Percentiles rank a stretch among this genome's conserved stretches.
Evolutionary conservation across 2,329 filamentous ascomycete species (phyloP).

Genomic region (Aotearoamyces nothofagi): DNA sequence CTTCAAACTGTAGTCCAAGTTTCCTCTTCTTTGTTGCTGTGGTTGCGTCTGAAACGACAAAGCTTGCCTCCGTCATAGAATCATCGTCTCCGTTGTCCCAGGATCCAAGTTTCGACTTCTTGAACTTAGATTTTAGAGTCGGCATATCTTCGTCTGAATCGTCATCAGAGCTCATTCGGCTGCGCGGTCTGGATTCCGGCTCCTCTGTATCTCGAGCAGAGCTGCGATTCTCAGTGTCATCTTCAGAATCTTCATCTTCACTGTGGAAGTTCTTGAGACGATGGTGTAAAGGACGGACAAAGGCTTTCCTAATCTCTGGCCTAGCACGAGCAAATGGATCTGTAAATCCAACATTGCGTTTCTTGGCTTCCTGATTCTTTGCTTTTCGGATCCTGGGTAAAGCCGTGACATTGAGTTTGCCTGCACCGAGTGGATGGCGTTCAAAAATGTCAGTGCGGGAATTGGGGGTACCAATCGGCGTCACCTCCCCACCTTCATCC

Average conservation of each 20-base stretch:
- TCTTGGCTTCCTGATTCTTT: slow-evolving; percentile 39
- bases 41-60: slow-evolving; percentile 41
- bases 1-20: slow-evolving; percentile 51
- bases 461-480: slow-evolving; percentile 49
- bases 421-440: slow-evolving; percentile 29
- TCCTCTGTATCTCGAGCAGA: slow-evolving; percentile 70
- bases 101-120: slow-evolving; percentile 10
- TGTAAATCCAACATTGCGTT: slow-evolving; percentile 46
- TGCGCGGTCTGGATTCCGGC: slow-evolving; percentile 66
- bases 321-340: slow-evolving; percentile 52
- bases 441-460: slow-evolving; percentile 46
- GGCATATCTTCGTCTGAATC: slow-evolving; percentile 18
- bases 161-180: slow-evolving; percentile 53
- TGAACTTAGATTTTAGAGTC: slow-evolving; percentile 6
- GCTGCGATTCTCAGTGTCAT: slow-evolving; percentile 51
- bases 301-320: slow-evolving; percentile 38
- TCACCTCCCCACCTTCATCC: slow-evolving; percentile 42
- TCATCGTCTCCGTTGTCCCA: slow-evolving; percentile 42
- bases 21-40: slow-evolving; percentile 55
- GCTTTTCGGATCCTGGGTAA: slow-evolving; percentile 64
- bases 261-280: slow-evolving; percentile 58
- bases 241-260: slow-evolving; percentile 74
- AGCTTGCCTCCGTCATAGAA: slow-evolving; percentile 58
- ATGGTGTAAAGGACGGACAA: slow-evolving; percentile 68
- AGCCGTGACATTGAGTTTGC: slow-evolving; percentile 42